phyloP scores from a whole-genome alignment of 2,329 filamentous ascomycete species.

The Alternaria dauci region DNA sequence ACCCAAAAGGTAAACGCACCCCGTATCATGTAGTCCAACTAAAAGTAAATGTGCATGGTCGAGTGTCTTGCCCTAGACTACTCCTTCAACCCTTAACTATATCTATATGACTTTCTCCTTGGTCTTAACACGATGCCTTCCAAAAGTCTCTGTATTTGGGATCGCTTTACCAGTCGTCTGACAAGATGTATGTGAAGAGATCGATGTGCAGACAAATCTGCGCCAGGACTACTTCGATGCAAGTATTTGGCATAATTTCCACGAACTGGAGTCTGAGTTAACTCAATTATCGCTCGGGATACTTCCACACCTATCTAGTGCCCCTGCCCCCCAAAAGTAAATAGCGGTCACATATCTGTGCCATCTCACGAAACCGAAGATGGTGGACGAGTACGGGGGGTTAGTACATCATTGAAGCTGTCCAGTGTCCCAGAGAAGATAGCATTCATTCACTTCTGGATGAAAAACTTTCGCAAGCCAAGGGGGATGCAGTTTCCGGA shows the following conservation, averaged over 20 bases:
- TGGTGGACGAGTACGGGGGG: neutral
- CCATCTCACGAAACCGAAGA: neutral
- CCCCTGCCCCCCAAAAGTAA: neutral
- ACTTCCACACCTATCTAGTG: neutral
- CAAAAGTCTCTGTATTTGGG: too few relatives aligned
- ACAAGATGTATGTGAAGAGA: too few relatives aligned
- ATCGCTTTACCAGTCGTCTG: too few relatives aligned
- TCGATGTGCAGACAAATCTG: neutral
- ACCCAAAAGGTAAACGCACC: too few relatives aligned
- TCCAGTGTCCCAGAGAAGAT: neutral
- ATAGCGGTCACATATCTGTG: neutral
- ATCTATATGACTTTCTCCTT: too few relatives aligned
- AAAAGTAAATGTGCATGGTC: accelerated
- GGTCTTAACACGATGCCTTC: too few relatives aligned
- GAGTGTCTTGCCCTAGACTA: too few relatives aligned
- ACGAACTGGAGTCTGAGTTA: neutral
- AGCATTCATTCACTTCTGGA: neutral
- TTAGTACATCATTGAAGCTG: neutral
- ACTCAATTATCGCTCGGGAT: neutral
- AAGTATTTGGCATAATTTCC: neutral
- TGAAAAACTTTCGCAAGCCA: neutral
- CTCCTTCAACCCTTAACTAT: too few relatives aligned
- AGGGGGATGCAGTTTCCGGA: neutral
- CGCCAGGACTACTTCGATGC: neutral
- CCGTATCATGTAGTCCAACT: too few relatives aligned